These are phyloP conservation scores for Camellia sinensis DNA, from an alignment of 148 eudicot genomes.

Conservation along the genomic window DNA sequence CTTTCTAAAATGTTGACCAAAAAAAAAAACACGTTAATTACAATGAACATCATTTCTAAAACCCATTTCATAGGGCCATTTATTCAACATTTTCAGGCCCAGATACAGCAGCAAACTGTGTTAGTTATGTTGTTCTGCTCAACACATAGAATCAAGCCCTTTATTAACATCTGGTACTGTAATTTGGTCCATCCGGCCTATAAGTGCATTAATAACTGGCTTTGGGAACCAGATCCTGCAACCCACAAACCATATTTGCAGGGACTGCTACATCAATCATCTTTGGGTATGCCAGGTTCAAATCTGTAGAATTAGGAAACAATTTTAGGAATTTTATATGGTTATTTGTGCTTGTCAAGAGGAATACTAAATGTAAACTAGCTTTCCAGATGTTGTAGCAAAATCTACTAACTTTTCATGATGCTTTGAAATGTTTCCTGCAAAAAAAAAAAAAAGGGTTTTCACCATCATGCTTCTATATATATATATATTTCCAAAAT, in stretches of 20 bases:
- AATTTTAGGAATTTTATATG: not conserved
- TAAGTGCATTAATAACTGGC: constrained; percentile 12
- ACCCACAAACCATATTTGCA: constrained; percentile 87
- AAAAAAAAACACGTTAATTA: too few species aligned
- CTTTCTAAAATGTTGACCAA: too few species aligned
- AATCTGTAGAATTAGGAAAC: constrained; percentile 45
- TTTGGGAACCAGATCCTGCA: constrained; percentile 54
- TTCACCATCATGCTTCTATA: not conserved
- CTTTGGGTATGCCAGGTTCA: constrained; percentile 84
- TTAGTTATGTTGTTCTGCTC: too few species aligned
- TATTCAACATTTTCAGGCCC: not conserved
- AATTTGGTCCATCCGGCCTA: not conserved
- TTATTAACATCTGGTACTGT: not conserved
- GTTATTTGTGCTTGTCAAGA: not conserved
- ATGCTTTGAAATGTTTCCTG: constrained; percentile 86
- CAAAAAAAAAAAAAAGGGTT: constrained; percentile 7
- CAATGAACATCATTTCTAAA: not conserved
- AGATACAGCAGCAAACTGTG: not conserved
- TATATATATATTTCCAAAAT: not conserved
- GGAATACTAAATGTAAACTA: not conserved
- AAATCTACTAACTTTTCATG: constrained; percentile 70
- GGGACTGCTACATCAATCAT: constrained; percentile 93
- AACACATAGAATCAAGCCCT: too few species aligned
- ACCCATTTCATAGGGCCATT: constrained; percentile 8
- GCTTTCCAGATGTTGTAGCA: not conserved